Evolutionary conservation across 148 eudicot genomes (phyloP), one percentile per base, ranked within the genome.

Genomic region (Oxyria digyna): DNA sequence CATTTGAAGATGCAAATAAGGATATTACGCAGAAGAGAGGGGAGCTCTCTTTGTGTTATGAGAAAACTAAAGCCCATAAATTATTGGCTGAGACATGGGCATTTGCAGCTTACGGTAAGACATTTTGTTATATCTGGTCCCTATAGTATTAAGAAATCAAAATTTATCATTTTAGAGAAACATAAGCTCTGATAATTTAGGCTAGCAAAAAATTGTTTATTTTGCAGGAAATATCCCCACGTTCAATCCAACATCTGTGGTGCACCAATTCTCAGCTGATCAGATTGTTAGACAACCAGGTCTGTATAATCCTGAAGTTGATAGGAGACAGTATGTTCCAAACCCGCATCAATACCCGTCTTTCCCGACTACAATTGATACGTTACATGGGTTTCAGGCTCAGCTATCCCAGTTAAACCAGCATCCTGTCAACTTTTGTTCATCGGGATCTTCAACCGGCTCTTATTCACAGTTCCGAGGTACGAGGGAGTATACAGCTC

Each of bases 1-100:
- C 78, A 41, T 68, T 75, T 42, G 72, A 69, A 26, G 74, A 80
- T 67, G 81, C 81, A 24, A 84, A 82, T 67, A 72, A 21, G 64
- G 74, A 45, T 45, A 73, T 68, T 8, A 23, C 40, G 62, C 74
- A 76, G 41, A 76, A 78, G 78, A 75, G 31, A 41, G 41, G 62
- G 69, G 82, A 74, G 42, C 69, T 83, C 59, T 76, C 72, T 14
- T 40, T 73, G 11, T 26, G 64, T 67, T 71, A 74, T 75, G 27
- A 29, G 26, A 80, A 73, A 72, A 70, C 85, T 13, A 27, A 29
- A 31, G 73, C 70, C 67, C 72, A 81, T 71, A 81, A 68, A 62
- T 50, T 67, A 54, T 69, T 86, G 78, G 85, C 87, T 3, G 70
- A 77, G 77, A 71, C 63, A 55, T 55, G 63, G 63, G 3, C 63